Conservation (phyloP, 1,139 yeast genomes). For the Candida sp. region DNA sequence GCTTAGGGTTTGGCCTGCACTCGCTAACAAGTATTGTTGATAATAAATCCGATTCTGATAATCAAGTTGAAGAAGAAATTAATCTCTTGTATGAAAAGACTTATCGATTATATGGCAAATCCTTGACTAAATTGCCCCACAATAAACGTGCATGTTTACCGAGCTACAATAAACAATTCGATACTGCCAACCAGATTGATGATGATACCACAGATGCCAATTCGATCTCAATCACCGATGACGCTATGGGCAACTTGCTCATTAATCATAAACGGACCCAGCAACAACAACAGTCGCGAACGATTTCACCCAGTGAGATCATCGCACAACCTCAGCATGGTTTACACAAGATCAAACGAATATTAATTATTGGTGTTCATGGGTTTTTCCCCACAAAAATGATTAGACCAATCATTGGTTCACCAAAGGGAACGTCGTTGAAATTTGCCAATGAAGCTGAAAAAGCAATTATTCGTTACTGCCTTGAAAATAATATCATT, state of each 20-base stretch:
- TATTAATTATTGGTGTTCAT: constrained; percentile 87
- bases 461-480: constrained; percentile 69
- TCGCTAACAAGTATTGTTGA: constrained; percentile 27
- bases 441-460: constrained; percentile 89
- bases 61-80: constrained; percentile 29
- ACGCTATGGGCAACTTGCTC: constrained; percentile 42
- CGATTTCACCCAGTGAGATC: constrained; percentile 16
- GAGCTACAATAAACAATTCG: constrained; percentile 32
- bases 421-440: constrained; percentile 90
- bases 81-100: constrained; percentile 36
- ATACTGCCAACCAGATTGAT: constrained; percentile 13
- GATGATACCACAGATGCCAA: constrained; percentile 30
- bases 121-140: constrained; percentile 34
- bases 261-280: constrained; percentile 24
- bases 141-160: constrained; percentile 44
- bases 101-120: constrained; percentile 38
- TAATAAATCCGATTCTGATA: constrained; percentile 9
- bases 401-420: constrained; percentile 83
- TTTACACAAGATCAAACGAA: constrained; percentile 41
- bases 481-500: constrained; percentile 50
- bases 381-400: constrained; percentile 91
- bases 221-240: constrained; percentile 38
- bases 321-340: constrained; percentile 29
- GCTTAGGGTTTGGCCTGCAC: constrained; percentile 36
- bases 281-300: constrained; percentile 4